A percentile compares a stretch with the other conserved stretches of the same genome.
phyloP scores from a whole-genome alignment of 2,329 filamentous ascomycete species.

The Thermochaetoides dissita region DNA sequence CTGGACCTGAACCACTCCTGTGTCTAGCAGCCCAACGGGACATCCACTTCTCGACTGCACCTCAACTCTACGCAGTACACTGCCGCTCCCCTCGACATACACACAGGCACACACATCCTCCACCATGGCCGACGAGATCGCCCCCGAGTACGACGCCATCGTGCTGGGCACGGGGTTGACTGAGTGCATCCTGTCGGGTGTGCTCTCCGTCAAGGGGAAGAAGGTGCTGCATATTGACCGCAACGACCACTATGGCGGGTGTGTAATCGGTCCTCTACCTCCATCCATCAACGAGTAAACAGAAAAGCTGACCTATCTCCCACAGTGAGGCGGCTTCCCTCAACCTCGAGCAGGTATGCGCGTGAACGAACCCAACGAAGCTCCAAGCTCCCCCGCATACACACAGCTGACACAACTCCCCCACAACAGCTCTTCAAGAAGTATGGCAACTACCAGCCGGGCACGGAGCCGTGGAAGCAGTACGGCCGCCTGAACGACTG shows the following conservation, averaged over 20 bases:
- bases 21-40: neutral
- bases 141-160: constrained; percentile 95
- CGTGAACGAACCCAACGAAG: neutral
- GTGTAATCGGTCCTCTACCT: constrained; percentile 24
- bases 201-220: constrained; percentile 95
- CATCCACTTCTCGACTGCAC: neutral
- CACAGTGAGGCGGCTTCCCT: constrained; percentile 82
- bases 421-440: constrained; percentile 75
- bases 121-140: constrained; percentile 83
- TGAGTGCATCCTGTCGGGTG: constrained; percentile 96
- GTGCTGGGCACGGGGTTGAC: constrained; percentile 97
- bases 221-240: constrained; percentile 98
- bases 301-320: neutral
- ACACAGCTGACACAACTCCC: no score
- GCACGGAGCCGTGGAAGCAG: constrained; percentile 93
- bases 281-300: no score
- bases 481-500: constrained; percentile 95
- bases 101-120: constrained; percentile 12
- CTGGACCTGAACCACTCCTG: neutral
- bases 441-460: constrained; percentile 67
- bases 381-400: no score
- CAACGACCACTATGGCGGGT: constrained; percentile 98
- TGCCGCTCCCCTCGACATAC: constrained; percentile 4
- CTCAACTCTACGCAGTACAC: neutral
- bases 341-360: constrained; percentile 78